These are phyloP conservation scores for Rhodotorula sp. DNA, from an alignment of 1,284 basidiomycete species.

Conservation along the genomic window DNA sequence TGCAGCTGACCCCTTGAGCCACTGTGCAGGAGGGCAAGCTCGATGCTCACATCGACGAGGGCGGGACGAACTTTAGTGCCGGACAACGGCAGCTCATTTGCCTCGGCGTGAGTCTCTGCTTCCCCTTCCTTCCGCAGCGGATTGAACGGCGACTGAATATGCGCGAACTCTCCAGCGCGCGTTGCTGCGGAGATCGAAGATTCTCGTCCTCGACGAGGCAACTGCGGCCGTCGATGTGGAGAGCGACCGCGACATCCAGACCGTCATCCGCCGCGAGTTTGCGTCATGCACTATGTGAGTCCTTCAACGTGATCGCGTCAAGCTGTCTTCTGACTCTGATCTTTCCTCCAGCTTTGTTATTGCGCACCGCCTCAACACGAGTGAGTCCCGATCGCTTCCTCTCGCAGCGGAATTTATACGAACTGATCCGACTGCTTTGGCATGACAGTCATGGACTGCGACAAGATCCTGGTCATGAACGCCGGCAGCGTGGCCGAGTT, in stretches of 20 bases:
- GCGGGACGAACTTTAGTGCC: conserved; percentile 63
- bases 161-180: conserved; percentile 60
- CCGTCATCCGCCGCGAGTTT: conserved; percentile 37
- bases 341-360: conserved; percentile 21
- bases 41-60: conserved; percentile 41
- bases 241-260: conserved; percentile 44
- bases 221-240: conserved; percentile 48
- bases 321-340: not conserved
- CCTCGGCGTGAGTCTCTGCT: conserved; percentile 29
- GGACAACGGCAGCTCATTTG: conserved; percentile 65
- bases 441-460: conserved; percentile 37
- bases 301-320: not conserved
- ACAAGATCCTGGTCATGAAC: conserved; percentile 53
- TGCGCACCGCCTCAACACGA: conserved; percentile 39
- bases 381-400: not conserved
- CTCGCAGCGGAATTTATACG: not conserved
- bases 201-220: conserved; percentile 76
- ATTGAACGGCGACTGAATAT: not conserved
- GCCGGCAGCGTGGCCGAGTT: conserved; percentile 42
- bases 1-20: not conserved
- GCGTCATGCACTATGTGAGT: conserved; percentile 30
- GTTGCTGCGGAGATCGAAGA: conserved; percentile 67
- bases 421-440: not conserved
- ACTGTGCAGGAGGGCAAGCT: conserved; percentile 35
- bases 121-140: not conserved